These are phyloP conservation scores for Cyathus striatus DNA, from an alignment of 768 basidiomycete genomes.

Conservation along the genomic window DNA sequence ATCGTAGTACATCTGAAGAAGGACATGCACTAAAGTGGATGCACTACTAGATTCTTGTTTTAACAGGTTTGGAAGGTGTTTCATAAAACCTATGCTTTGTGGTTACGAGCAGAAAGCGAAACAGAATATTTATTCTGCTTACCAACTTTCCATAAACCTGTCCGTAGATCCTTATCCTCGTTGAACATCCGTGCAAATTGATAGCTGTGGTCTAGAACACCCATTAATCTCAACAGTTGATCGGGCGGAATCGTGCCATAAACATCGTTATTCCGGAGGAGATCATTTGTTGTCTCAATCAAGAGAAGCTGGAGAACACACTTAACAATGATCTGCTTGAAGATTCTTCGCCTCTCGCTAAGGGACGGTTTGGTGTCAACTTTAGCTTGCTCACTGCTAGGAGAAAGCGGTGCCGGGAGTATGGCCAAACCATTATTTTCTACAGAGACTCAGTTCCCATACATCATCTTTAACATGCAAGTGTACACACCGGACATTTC, in stretches of 20 bases:
- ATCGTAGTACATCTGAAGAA: slow-evolving; percentile 93
- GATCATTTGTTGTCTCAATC: slow-evolving; percentile 95
- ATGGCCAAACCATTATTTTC: slow-evolving; percentile 66
- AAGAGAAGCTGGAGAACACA: slow-evolving; percentile 94
- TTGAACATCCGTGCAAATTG: slow-evolving; percentile 97
- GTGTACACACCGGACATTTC: slow-evolving; percentile 11
- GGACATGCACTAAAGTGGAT: slow-evolving; percentile 86
- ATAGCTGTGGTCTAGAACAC: slow-evolving; percentile 94
- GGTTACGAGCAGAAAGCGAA: no score
- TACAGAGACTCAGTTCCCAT: slow-evolving; percentile 16
- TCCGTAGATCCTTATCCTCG: slow-evolving; percentile 95
- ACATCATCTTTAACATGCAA: not conserved
- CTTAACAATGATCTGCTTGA: slow-evolving; percentile 99
- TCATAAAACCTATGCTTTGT: slow-evolving; percentile 99
- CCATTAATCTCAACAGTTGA: slow-evolving; percentile 90
- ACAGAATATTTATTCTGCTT: slow-evolving; percentile 27
- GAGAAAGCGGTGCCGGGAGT: slow-evolving; percentile 85
- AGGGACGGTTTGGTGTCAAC: slow-evolving; percentile 48
- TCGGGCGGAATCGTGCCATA: slow-evolving; percentile 93
- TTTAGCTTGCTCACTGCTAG: slow-evolving; percentile 52
- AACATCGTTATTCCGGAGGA: slow-evolving; percentile 87
- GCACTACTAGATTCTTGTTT: slow-evolving; percentile 99
- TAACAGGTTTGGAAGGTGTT: slow-evolving; percentile 93
- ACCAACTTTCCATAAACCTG: slow-evolving; percentile 99
- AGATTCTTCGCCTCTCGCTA: slow-evolving; percentile 74